Percentiles rank a stretch among this genome's conserved stretches.
These are phyloP conservation scores for Vaccinium darrowii DNA, from an alignment of 148 eudicot genomes.

Conservation along the genomic window DNA sequence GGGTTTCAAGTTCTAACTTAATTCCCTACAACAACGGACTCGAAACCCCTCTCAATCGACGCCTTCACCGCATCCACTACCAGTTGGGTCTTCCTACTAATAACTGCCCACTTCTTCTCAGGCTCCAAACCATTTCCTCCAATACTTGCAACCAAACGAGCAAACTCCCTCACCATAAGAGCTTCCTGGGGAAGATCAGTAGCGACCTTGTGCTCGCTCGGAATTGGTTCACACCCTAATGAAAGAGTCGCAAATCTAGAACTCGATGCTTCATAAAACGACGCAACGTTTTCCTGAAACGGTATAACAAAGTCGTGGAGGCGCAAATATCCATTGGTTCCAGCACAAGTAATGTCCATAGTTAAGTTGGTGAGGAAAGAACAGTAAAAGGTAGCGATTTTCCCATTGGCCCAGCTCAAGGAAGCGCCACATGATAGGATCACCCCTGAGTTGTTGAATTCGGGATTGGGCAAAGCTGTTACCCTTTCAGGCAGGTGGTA, in stretches of 20 bases:
- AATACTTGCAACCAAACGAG: not conserved
- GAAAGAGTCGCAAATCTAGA: conserved; percentile 12
- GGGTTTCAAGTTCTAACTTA: not conserved
- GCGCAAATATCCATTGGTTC: conserved; percentile 44
- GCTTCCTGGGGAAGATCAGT: conserved; percentile 35
- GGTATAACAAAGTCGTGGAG: conserved; percentile 41
- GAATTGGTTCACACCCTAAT: conserved; percentile 4
- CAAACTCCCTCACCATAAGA: conserved; percentile 38
- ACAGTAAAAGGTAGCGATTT: conserved; percentile 40
- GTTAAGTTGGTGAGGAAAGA: conserved; percentile 43
- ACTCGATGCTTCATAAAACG: conserved; percentile 30
- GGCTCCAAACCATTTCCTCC: not conserved
- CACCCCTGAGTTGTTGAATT: conserved; percentile 39
- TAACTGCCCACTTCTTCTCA: not conserved
- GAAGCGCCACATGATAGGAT: conserved; percentile 46
- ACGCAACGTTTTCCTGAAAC: conserved; percentile 23
- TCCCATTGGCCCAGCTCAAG: conserved; percentile 44
- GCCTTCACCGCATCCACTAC: conserved; percentile 9
- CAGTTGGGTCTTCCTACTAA: not conserved
- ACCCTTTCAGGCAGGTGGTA: conserved; percentile 39
- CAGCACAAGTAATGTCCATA: conserved; percentile 38
- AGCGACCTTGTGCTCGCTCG: conserved; percentile 36
- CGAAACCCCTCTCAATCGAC: not conserved
- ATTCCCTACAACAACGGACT: conserved; percentile 13
- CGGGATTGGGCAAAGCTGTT: conserved; percentile 27